phyloP scores from a whole-genome alignment of 306 rosid species.

The Castanopsis chinensis region DNA sequence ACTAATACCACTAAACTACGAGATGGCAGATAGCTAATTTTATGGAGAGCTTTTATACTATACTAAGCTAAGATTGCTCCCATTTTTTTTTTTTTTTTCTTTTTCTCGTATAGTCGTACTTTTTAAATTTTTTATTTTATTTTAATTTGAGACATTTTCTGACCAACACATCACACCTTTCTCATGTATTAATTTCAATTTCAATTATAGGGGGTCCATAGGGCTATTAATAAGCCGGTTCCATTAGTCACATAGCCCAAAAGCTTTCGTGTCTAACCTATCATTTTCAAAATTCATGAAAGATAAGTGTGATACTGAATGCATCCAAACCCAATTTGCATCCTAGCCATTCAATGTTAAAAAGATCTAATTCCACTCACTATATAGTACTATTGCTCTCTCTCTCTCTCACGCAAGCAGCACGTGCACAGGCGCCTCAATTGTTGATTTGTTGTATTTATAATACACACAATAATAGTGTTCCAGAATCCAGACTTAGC shows the following conservation, averaged over 20 bases:
- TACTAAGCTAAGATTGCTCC: too few relatives aligned
- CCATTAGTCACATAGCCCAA: background rate
- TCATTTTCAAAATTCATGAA: constrained; percentile 18
- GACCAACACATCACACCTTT: background rate
- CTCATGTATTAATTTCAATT: background rate
- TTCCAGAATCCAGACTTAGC: too few relatives aligned
- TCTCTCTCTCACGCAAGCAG: background rate
- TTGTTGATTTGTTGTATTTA: too few relatives aligned
- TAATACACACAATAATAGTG: too few relatives aligned
- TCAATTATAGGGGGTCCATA: background rate
- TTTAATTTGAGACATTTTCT: too few relatives aligned
- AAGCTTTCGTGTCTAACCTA: background rate
- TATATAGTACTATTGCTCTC: background rate
- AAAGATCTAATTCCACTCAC: background rate
- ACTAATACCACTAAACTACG: too few relatives aligned
- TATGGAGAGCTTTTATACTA: too few relatives aligned
- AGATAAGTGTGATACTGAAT: background rate
- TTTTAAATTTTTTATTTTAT: too few relatives aligned
- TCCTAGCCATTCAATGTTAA: background rate
- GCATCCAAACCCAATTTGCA: background rate
- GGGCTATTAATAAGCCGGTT: constrained; percentile 28
- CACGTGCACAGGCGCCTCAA: too few relatives aligned
- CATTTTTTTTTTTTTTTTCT: too few relatives aligned
- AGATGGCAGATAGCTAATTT: too few relatives aligned
- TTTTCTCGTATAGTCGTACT: too few relatives aligned